These are phyloP conservation scores for Sclerotinia trifoliorum DNA, from an alignment of 2,329 filamentous ascomycete species.

Conservation along the genomic window DNA sequence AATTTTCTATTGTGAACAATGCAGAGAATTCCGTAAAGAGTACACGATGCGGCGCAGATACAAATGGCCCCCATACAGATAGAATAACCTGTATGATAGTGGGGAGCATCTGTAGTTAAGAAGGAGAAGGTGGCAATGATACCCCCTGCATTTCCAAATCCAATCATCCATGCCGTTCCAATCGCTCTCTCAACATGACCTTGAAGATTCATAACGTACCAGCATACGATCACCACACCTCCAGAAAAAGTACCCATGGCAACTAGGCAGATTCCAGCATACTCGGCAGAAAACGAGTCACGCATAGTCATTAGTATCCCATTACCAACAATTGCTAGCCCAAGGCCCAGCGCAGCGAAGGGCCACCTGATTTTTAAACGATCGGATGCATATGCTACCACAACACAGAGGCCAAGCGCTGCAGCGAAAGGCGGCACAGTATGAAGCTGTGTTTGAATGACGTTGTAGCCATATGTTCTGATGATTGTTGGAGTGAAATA, in stretches of 20 bases:
- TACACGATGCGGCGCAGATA: neutral
- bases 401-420: neutral
- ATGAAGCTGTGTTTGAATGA: conserved; percentile 63
- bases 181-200: conserved; percentile 38
- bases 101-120: conserved; percentile 61
- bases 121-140: conserved; percentile 73
- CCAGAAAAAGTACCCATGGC: conserved; percentile 5
- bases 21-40: neutral
- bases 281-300: conserved; percentile 1
- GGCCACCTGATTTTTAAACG: neutral
- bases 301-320: neutral
- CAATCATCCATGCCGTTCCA: conserved; percentile 73
- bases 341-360: neutral
- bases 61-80: conserved; percentile 73
- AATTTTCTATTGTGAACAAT: neutral
- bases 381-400: neutral
- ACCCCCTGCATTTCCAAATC: conserved; percentile 74
- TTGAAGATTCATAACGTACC: conserved; percentile 14
- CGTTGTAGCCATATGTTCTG: conserved; percentile 58
- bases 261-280: conserved; percentile 3
- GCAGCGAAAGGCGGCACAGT: conserved; percentile 61
- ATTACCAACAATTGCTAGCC: neutral
- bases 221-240: neutral
- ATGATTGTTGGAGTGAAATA: conserved; percentile 74
- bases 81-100: conserved; percentile 68